Conservation (phyloP, 2,329 filamentous ascomycete genomes). For the Escovopsis sp. region DNA sequence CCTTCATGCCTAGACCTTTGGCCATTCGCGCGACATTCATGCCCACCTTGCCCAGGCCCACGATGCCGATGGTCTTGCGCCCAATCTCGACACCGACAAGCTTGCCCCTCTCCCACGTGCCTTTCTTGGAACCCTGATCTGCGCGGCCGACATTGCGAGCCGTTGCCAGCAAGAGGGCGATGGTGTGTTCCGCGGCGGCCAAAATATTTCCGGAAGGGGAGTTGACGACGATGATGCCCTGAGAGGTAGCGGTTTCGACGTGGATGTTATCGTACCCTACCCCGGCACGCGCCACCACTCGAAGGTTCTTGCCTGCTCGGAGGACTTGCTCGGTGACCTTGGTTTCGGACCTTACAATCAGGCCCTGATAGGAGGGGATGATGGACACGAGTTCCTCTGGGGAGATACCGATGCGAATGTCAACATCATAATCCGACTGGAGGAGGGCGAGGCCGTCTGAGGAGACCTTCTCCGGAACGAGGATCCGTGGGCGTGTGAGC, state of each 20-base stretch:
- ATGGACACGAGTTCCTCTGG: constrained; percentile 47
- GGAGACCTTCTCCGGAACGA: constrained; percentile 69
- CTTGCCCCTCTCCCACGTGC: constrained; percentile 59
- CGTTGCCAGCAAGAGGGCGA: constrained; percentile 57
- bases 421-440: constrained; percentile 49
- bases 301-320: constrained; percentile 48
- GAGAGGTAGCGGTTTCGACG: constrained; percentile 52
- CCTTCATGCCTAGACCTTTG: constrained; percentile 60
- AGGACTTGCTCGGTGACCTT: constrained; percentile 59
- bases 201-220: constrained; percentile 66
- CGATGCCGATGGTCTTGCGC: constrained; percentile 59
- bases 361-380: constrained; percentile 57
- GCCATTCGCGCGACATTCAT: constrained; percentile 68
- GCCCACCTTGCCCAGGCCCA: constrained; percentile 72
- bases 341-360: constrained; percentile 70
- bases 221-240: constrained; percentile 69
- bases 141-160: constrained; percentile 60
- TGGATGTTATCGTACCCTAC: constrained; percentile 77
- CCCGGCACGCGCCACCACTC: constrained; percentile 65
- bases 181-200: constrained; percentile 64
- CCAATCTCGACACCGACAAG: constrained; percentile 67
- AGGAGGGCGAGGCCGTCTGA: constrained; percentile 61
- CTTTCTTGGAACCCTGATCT: constrained; percentile 52
- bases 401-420: constrained; percentile 47
- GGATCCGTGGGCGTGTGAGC: constrained; percentile 27